Evolutionary conservation across 2,329 filamentous ascomycete species (phyloP).

Genomic region (Fusarium agapanthi): DNA sequence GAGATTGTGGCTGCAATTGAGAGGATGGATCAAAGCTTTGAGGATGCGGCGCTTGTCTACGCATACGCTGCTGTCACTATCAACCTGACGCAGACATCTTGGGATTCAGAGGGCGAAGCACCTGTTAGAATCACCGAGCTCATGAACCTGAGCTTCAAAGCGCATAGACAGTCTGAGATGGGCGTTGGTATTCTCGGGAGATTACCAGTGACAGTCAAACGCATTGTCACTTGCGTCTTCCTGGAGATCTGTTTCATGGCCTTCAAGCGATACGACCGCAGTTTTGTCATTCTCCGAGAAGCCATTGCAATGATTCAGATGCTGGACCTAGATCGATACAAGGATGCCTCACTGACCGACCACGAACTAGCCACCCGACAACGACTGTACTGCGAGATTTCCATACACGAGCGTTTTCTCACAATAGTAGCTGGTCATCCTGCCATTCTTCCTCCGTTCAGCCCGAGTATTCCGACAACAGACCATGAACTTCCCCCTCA

Average conservation of each 20-base stretch:
- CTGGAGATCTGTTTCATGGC: constrained; percentile 62
- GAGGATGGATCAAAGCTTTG: constrained; percentile 45
- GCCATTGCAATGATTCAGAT: constrained; percentile 50
- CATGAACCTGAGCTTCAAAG: constrained; percentile 36
- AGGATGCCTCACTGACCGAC: constrained; percentile 13
- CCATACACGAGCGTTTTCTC: constrained; percentile 66
- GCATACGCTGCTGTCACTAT: constrained; percentile 49
- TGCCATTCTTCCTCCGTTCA: constrained; percentile 44
- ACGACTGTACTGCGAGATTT: constrained; percentile 63
- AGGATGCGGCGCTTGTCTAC: constrained; percentile 50
- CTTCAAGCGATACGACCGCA: constrained; percentile 57
- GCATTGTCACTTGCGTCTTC: constrained; percentile 60
- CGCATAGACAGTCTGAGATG: constrained; percentile 42
- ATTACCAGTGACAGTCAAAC: constrained; percentile 52
- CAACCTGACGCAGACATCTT: constrained; percentile 46
- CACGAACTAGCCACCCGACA: constrained; percentile 44
- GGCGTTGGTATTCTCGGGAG: constrained; percentile 46
- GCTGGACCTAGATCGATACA: constrained; percentile 22
- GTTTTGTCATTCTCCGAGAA: constrained; percentile 60
- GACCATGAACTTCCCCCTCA: constrained; percentile 46
- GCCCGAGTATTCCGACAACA: constrained; percentile 37
- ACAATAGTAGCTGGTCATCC: constrained; percentile 59
- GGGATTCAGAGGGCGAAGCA: constrained; percentile 42
- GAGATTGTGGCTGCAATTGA: constrained; percentile 46
- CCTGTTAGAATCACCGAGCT: constrained; percentile 44